A percentile compares a stretch with the other conserved stretches of the same genome.
Conservation (phyloP, 2,329 filamentous ascomycete species). For the Colletotrichum sp. region DNA sequence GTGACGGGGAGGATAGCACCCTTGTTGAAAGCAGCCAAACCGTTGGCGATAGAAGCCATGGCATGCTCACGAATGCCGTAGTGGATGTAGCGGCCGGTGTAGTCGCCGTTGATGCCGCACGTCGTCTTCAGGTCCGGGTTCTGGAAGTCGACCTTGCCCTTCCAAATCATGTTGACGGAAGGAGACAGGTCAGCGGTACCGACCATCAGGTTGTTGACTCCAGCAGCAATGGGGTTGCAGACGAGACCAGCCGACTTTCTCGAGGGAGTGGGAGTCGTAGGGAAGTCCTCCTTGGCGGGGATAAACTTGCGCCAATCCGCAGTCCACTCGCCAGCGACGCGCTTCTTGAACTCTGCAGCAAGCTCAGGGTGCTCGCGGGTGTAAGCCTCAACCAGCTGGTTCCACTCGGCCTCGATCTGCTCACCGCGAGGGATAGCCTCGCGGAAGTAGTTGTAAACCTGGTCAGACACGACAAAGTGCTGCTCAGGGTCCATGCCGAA, state of each 20-base stretch:
- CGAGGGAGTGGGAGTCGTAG: slow-evolving; percentile 51
- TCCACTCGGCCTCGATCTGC: slow-evolving; percentile 52
- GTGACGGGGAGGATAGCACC: slow-evolving; percentile 63
- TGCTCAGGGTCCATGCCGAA: slow-evolving; percentile 40
- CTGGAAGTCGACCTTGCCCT: slow-evolving; percentile 56
- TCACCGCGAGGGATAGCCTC: slow-evolving; percentile 48
- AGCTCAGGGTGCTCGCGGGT: slow-evolving; percentile 52
- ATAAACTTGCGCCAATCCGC: slow-evolving; percentile 55
- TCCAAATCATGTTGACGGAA: slow-evolving; percentile 62
- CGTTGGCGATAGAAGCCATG: slow-evolving; percentile 64
- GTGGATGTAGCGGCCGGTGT: slow-evolving; percentile 61
- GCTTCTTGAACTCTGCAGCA: slow-evolving; percentile 50
- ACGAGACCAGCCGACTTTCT: slow-evolving; percentile 53
- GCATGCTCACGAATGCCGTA: slow-evolving; percentile 67
- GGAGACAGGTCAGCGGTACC: slow-evolving; percentile 59
- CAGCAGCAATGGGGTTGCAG: slow-evolving; percentile 56
- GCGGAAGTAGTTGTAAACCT: slow-evolving; percentile 56
- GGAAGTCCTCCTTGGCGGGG: slow-evolving; percentile 47
- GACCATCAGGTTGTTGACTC: slow-evolving; percentile 54
- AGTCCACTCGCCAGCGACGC: slow-evolving; percentile 52
- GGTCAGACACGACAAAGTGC: slow-evolving; percentile 42
- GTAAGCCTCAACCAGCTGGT: slow-evolving; percentile 46
- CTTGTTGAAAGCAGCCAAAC: slow-evolving; percentile 61
- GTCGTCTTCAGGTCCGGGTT: slow-evolving; percentile 40
- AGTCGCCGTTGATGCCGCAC: slow-evolving; percentile 60